Evolutionary conservation across 805 yeast genomes (phyloP).

Genomic region (Wickerhamiella galacta): DNA sequence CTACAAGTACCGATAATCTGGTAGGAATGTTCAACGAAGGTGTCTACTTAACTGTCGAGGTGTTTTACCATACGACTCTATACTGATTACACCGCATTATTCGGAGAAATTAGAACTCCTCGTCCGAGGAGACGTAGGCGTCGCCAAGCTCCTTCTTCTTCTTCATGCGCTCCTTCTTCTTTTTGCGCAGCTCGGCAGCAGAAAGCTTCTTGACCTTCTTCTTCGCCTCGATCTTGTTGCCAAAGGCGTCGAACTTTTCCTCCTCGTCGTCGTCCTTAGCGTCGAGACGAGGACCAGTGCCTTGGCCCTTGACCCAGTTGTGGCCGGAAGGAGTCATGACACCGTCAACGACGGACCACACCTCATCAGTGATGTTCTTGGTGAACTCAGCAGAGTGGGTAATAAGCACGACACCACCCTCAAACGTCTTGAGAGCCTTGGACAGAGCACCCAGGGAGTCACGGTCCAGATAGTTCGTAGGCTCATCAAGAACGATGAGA

Average conservation of each 20-base stretch:
- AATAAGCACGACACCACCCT: conserved; percentile 99
- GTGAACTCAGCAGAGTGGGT: conserved; percentile 99
- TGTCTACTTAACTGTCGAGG: too few species aligned
- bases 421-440: conserved; percentile 95
- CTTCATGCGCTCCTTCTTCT: conserved; percentile 99
- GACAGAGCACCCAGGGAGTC: conserved; percentile 99
- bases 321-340: conserved; percentile 99
- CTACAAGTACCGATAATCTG: too few species aligned
- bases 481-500: conserved; percentile 97
- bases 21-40: too few species aligned
- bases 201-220: conserved; percentile 96
- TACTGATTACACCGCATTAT: too few species aligned
- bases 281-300: conserved; percentile 98
- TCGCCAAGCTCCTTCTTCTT: conserved; percentile 99
- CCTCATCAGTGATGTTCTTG: conserved; percentile 98
- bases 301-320: conserved; percentile 99
- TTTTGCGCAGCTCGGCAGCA: conserved; percentile 99
- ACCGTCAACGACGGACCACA: conserved; percentile 99
- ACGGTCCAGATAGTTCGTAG: conserved; percentile 98
- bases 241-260: conserved; percentile 99
- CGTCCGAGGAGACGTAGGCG: conserved; percentile 96
- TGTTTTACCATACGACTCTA: too few species aligned
- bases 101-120: conserved; percentile 62
- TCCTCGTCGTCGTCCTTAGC: conserved; percentile 91
- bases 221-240: conserved; percentile 94